Base-by-base conservation (phyloP, 2,329 filamentous ascomycete genomes). In the Pyricularia sp. region DNA sequence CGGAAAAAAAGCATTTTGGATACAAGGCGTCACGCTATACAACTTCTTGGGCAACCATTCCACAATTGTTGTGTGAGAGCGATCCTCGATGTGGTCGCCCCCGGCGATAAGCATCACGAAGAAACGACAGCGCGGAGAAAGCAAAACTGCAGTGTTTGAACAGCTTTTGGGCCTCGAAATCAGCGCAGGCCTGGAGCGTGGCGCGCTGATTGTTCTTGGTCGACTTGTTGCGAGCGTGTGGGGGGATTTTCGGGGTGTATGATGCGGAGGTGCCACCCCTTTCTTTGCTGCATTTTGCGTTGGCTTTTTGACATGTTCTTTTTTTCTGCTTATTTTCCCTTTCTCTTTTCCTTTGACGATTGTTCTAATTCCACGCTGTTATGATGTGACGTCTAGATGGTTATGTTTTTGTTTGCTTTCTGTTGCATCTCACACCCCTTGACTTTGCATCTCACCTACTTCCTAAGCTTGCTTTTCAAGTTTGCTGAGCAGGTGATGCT, bases 371-470 rank as follows among this genome's bases (percentile, higher is more conserved):
- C 30, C 55, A 67, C 66, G 66, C 66, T 67, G 66, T 67, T 67
- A 67, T 55, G 66, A 67, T 26, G 66, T 67, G 66, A 67, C 55
- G 66, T 67, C 28, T 67, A 67, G 66, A 67, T 59, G 66, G 65
- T 66, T 66, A 66, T 66, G 65, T 66, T 61, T 61, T 61, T 61
- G 58, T 61, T 61, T 61, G 58, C 58, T 61, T 61, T 61, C 23
- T 5, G n/a, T 23, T 61, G 10, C 25, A 23, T 61, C 23, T 5
- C 58, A 12, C 23, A 10, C 25, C 58, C 58, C 23, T 23, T n/a
- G 58, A 61, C 23, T 26, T 23, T 25, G 25, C 58, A 25, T 11
- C 11, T 23, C 25, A 61, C 58, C 58, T 61, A 12, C 58, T 61
- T 25, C 58, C 42, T 50, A 50, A 36, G 33, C 33, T 36, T 36